A percentile compares a stretch with the other conserved stretches of the same genome.
Conservation (phyloP, 495 filamentous ascomycete species). For the Daldinia bambusicola region DNA sequence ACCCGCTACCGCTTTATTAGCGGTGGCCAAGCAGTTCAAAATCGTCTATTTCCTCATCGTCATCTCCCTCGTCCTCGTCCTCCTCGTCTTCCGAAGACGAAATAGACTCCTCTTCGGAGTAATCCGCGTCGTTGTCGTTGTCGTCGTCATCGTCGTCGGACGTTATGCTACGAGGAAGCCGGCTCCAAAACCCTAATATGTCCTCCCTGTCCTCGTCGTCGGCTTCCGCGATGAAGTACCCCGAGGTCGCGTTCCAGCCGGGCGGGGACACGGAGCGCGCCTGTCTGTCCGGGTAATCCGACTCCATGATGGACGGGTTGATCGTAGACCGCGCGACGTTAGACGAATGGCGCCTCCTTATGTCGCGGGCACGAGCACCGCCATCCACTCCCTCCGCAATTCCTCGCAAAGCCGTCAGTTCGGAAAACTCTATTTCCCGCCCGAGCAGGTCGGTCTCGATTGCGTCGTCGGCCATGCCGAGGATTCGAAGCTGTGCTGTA, state of each 20-base stretch:
- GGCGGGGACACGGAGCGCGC: conserved; percentile 53
- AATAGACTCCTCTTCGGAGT: conserved; percentile 48
- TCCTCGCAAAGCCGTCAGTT: conserved; percentile 23
- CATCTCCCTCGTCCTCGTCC: conserved; percentile 63
- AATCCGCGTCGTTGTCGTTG: conserved; percentile 52
- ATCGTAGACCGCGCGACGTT: conserved; percentile 43
- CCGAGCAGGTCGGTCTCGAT: conserved; percentile 49
- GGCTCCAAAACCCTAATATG: conserved; percentile 73
- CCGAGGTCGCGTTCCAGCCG: conserved; percentile 32
- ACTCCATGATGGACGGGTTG: conserved; percentile 41
- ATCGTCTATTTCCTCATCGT: conserved; percentile 67
- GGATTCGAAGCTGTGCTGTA: conserved; percentile 75
- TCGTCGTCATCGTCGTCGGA: conserved; percentile 52
- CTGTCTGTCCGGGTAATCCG: conserved; percentile 50
- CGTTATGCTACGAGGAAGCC: conserved; percentile 48
- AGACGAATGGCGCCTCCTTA: conserved; percentile 50
- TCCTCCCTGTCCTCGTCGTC: conserved; percentile 65
- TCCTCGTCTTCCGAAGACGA: conserved; percentile 57
- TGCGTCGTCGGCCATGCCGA: conserved; percentile 41
- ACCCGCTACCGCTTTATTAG: conserved; percentile 39
- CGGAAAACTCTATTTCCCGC: conserved; percentile 44
- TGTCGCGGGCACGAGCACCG: conserved; percentile 32
- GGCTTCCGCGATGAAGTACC: conserved; percentile 43
- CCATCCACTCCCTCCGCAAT: conserved; percentile 26
- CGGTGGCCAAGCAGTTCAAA: conserved; percentile 80